Evolutionary conservation across 2,329 filamentous ascomycete genomes (phyloP).

Genomic region (Talaromyces sp.): DNA sequence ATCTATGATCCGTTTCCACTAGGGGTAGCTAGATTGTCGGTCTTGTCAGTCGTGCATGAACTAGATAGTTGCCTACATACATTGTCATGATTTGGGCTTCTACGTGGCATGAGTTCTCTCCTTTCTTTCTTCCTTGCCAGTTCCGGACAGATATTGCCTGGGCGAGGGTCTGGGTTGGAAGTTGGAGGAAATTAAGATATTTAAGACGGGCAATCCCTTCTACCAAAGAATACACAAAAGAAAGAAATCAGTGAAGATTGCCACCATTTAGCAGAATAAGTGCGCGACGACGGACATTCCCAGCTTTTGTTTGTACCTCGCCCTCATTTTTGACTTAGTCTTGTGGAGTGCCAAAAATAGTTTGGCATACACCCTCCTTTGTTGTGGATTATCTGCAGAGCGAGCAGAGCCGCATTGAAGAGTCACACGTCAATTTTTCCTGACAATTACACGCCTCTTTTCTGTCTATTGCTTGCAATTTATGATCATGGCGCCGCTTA

Average conservation of each 20-base stretch:
- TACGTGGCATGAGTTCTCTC: background rate
- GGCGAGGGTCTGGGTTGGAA: background rate
- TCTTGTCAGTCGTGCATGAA: background rate
- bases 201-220: background rate
- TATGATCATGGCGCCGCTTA: background rate
- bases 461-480: background rate
- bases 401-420: background rate
- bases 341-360: background rate
- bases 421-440: background rate
- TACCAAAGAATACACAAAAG: background rate
- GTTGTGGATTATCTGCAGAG: background rate
- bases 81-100: background rate
- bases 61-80: background rate
- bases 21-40: background rate
- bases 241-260: background rate
- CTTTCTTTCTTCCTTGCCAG: background rate
- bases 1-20: background rate
- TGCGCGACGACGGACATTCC: background rate
- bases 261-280: background rate
- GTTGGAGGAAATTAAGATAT: background rate
- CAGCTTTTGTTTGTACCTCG: background rate
- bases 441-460: background rate
- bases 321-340: background rate
- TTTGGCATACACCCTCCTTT: background rate
- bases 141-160: background rate